Evolutionary conservation across 176 grass and related monocot genomes (phyloP).

Genomic region (Typha latifolia): DNA sequence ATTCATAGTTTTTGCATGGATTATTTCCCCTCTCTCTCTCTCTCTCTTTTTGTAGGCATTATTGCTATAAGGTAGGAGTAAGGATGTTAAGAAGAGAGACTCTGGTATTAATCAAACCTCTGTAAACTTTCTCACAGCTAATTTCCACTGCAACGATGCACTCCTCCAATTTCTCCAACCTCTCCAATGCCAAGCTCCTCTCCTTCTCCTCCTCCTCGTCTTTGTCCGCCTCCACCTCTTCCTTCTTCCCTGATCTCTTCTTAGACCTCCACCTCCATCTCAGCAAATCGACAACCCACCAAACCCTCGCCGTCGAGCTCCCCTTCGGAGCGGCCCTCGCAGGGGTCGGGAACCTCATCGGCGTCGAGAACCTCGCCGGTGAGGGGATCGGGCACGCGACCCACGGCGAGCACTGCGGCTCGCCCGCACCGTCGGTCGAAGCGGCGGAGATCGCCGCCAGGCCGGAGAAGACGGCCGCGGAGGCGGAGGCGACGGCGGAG

Average conservation of each 20-base stretch:
- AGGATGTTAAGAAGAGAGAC: slow-evolving; percentile 85
- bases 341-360: not conserved
- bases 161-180: slow-evolving; percentile 37
- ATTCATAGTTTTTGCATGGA: not conserved
- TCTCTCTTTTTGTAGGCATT: not conserved
- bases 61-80: slow-evolving; percentile 31
- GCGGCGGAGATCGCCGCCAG: slow-evolving; percentile 37
- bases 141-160: slow-evolving; percentile 50
- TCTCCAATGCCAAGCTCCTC: slow-evolving; percentile 40
- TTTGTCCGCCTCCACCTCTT: too few species aligned
- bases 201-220: slow-evolving; percentile 19
- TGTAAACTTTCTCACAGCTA: slow-evolving; percentile 54
- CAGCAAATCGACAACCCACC: slow-evolving; percentile 61
- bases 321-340: not conserved
- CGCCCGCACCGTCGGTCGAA: slow-evolving; percentile 6
- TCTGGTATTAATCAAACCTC: slow-evolving; percentile 56
- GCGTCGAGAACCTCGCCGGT: not conserved
- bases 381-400: not conserved
- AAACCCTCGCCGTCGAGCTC: slow-evolving; percentile 29
- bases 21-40: too few species aligned
- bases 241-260: not conserved
- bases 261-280: slow-evolving; percentile 44
- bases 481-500: slow-evolving; percentile 34
- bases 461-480: slow-evolving; percentile 38
- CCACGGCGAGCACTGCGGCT: not conserved